These are phyloP conservation scores for Pichia eremophila DNA, from an alignment of 805 yeast species.

Conservation along the genomic window DNA sequence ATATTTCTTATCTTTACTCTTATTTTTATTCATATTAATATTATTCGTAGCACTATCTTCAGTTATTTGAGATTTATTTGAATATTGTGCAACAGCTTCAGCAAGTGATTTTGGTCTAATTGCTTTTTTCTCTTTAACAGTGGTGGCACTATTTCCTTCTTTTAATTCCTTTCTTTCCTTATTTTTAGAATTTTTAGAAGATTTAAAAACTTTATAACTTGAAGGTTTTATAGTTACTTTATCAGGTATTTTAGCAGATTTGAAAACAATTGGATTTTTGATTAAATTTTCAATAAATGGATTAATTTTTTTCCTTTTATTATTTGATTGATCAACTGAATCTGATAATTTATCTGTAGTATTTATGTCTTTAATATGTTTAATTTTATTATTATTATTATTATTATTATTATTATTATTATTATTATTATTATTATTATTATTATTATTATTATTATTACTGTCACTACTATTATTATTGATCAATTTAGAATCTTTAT, in stretches of 20 bases:
- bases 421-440: neutral
- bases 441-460: too few species aligned
- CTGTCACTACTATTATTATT: too few species aligned
- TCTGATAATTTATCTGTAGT: neutral
- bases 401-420: neutral
- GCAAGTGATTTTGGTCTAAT: slow-evolving; percentile 39
- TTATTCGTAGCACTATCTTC: too few species aligned
- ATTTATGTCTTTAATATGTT: neutral
- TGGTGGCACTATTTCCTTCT: neutral
- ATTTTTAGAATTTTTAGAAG: slow-evolving; percentile 9
- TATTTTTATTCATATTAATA: too few species aligned
- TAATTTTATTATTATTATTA: too few species aligned
- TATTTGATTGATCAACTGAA: neutral
- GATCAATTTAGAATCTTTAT: too few species aligned
- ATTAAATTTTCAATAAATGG: slow-evolving; percentile 27
- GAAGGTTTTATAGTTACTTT: slow-evolving; percentile 36
- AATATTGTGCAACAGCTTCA: slow-evolving; percentile 49
- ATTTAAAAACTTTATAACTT: slow-evolving; percentile 35
- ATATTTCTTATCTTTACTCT: slow-evolving; percentile 31
- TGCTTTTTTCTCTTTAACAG: slow-evolving; percentile 10
- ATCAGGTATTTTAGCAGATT: slow-evolving; percentile 49
- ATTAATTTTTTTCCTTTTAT: neutral
- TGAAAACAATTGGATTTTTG: slow-evolving; percentile 54
- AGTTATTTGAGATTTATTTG: slow-evolving; percentile 30
- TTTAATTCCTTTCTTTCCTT: neutral